Conservation (phyloP, 192 early-diverging fungal genomes). For the Coemansia sp. region DNA sequence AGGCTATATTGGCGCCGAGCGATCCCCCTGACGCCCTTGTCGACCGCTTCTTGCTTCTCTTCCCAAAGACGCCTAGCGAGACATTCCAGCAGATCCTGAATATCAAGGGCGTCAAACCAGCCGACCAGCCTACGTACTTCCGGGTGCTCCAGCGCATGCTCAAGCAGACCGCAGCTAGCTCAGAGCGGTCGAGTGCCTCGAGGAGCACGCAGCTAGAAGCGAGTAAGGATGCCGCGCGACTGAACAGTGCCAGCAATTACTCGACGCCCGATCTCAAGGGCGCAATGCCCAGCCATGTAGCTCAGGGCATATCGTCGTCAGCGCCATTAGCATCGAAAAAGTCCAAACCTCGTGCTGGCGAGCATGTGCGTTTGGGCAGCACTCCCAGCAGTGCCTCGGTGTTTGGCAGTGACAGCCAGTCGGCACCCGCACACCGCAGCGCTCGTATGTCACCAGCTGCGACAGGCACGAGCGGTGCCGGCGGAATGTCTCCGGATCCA, state of each 20-base stretch:
- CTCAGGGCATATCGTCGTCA: constrained; percentile 10
- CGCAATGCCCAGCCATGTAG: constrained; percentile 6
- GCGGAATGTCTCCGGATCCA: constrained; percentile 17
- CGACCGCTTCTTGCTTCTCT: constrained; percentile 86
- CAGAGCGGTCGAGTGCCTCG: neutral
- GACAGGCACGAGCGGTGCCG: neutral
- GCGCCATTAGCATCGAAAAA: constrained; percentile 7
- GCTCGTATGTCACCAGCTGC: neutral
- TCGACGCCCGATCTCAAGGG: constrained; percentile 18
- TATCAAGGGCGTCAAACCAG: constrained; percentile 72
- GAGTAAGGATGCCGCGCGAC: neutral
- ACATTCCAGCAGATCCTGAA: constrained; percentile 81
- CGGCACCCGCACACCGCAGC: neutral
- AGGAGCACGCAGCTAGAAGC: neutral
- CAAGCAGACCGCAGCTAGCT: neutral
- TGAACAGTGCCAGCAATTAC: neutral
- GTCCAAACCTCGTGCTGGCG: neutral
- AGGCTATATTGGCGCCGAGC: constrained; percentile 80
- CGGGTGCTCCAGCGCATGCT: constrained; percentile 17
- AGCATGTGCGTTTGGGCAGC: constrained; percentile 22
- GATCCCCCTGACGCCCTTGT: constrained; percentile 83
- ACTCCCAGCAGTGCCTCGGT: constrained; percentile 17
- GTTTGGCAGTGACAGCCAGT: constrained; percentile 5
- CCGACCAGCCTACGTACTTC: constrained; percentile 57
- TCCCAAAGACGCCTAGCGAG: constrained; percentile 63